These are phyloP conservation scores for Fusarium sp. DNA, from an alignment of 2,329 filamentous ascomycete genomes.

Conservation along the genomic window DNA sequence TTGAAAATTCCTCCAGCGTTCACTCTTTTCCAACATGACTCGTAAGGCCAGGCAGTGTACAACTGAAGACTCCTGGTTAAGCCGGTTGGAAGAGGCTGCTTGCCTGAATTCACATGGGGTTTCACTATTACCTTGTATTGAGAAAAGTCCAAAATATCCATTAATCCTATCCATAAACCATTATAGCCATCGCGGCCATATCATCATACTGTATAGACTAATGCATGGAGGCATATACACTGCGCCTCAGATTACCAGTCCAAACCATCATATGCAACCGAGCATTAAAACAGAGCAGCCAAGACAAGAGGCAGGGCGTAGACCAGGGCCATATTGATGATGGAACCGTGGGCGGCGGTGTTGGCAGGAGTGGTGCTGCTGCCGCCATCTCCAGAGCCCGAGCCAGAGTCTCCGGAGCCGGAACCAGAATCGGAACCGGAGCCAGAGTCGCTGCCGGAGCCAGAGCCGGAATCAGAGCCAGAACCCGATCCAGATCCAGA, in stretches of 20 bases:
- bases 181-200: background rate
- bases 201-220: background rate
- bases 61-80: background rate
- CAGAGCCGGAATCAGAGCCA: background rate
- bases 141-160: background rate
- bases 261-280: background rate
- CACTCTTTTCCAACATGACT: background rate
- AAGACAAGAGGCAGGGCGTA: background rate
- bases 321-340: background rate
- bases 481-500: background rate
- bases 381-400: background rate
- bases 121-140: background rate
- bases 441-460: background rate
- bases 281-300: slow-evolving; percentile 1
- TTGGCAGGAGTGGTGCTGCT: background rate
- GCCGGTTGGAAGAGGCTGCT: background rate
- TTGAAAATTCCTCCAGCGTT: background rate
- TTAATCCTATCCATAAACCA: background rate
- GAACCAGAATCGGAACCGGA: background rate
- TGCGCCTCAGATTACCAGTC: background rate
- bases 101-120: background rate
- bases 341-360: background rate
- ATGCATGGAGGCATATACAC: background rate
- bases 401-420: background rate
- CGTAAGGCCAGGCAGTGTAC: background rate